phyloP scores from a whole-genome alignment of 768 basidiomycete genomes.

The Pseudohyphozyma bogoriensis region DNA sequence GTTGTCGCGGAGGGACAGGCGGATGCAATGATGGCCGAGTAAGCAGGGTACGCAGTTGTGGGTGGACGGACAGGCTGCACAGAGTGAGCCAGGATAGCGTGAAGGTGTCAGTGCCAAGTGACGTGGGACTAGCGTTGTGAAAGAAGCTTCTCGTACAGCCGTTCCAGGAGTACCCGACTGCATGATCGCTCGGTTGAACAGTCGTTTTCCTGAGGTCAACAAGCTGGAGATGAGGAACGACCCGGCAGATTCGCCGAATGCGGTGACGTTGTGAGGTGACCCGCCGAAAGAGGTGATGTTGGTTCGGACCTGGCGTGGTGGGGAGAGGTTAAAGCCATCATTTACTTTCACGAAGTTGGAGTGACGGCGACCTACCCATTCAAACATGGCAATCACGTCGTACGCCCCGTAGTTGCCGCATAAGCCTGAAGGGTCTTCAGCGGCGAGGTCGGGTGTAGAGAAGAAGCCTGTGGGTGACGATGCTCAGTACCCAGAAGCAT shows the following conservation, averaged over 20 bases:
- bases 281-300: slow-evolving; percentile 38
- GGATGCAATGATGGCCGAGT: slow-evolving; percentile 10
- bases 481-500: no score
- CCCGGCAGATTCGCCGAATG: slow-evolving; percentile 52
- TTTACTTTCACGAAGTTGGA: neutral
- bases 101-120: neutral
- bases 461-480: no score
- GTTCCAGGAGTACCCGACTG: slow-evolving; percentile 20
- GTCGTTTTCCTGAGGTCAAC: slow-evolving; percentile 15
- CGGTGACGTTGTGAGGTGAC: slow-evolving; percentile 42
- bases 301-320: slow-evolving; percentile 30
- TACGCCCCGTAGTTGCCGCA: slow-evolving; percentile 26
- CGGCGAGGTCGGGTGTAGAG: slow-evolving; percentile 4
- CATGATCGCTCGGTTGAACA: slow-evolving; percentile 19
- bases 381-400: slow-evolving; percentile 17
- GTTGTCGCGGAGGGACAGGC: neutral
- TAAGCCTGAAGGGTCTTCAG: neutral
- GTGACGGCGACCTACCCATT: slow-evolving; percentile 13
- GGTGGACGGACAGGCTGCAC: slow-evolving; percentile 11
- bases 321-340: no score
- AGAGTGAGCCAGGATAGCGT: neutral
- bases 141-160: slow-evolving; percentile 4
- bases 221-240: slow-evolving; percentile 42
- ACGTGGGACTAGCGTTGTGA: neutral
- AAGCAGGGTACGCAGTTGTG: slow-evolving; percentile 13